These are phyloP conservation scores for Begonia peltatifolia DNA, from an alignment of 306 rosid species.

Conservation along the genomic window DNA sequence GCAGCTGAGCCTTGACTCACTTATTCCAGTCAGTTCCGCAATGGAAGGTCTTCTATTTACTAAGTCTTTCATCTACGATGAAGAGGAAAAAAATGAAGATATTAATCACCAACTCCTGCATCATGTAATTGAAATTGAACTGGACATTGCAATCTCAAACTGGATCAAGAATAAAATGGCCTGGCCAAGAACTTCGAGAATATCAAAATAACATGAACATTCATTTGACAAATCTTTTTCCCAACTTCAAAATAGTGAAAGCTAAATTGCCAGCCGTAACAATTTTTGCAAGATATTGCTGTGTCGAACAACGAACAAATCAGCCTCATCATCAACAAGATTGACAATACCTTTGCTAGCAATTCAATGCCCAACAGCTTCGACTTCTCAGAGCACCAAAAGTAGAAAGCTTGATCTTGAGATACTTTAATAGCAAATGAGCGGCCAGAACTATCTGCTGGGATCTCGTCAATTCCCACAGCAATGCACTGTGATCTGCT, in stretches of 20 bases:
- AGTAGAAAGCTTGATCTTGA: constrained; percentile 34
- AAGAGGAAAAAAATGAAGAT: neutral
- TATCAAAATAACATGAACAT: no score
- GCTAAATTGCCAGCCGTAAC: no score
- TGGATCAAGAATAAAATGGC: no score
- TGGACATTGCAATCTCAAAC: neutral
- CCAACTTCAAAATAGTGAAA: no score
- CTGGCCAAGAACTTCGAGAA: no score
- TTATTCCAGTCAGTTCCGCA: constrained; percentile 81
- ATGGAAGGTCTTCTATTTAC: constrained; percentile 69
- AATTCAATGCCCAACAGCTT: constrained; percentile 77
- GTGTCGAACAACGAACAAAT: no score
- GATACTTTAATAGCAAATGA: constrained; percentile 47
- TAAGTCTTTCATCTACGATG: constrained; percentile 66
- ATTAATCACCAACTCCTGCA: neutral
- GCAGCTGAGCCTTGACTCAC: constrained; percentile 74
- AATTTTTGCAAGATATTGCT: no score
- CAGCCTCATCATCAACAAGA: constrained; percentile 1
- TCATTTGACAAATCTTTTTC: no score
- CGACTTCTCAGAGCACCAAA: constrained; percentile 93
- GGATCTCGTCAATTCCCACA: constrained; percentile 47
- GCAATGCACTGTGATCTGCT: constrained; percentile 37
- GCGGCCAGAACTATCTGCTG: constrained; percentile 59
- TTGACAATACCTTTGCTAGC: constrained; percentile 50
- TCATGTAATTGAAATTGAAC: neutral